Base-by-base conservation (phyloP, 2,329 filamentous ascomycete genomes). In the Sporothrix schenckii region DNA sequence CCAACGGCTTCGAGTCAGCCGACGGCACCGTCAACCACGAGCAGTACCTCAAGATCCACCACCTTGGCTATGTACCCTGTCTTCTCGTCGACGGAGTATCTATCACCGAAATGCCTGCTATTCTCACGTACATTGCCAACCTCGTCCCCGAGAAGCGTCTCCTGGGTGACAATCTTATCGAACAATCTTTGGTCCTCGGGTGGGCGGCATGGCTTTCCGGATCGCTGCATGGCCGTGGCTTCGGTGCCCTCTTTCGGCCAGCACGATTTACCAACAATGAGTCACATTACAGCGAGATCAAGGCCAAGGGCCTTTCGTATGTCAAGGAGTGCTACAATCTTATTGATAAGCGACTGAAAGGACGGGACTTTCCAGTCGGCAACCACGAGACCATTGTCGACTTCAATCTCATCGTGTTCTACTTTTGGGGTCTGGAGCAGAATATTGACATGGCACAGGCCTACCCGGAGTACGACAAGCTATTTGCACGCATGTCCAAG, bases 41-140 rank as follows among this genome's bases (percentile, higher is more conserved):
- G 6, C 61, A 66, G 21, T 66, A 66, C 44, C 61, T 66, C 24
- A n/a, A 49, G 9, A 66, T 66, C 24, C 61, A 66, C 16, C 61
- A 21, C 3, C 4, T 30, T 5, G 61, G 61, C 5, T 66, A 50
- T 16, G 61, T 66, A 7, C 61, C 61, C 16, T 49, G 44, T 11
- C 44, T 66, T 14, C 24, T 66, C 44, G 24, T 30, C 41, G 61
- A 66, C 47, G 44, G 61, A 9, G 6, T 47, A 16, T 16, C 21
- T 3, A 49, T 66, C 44, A 66, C 61, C 2, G 61, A 66, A 27
- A 66, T 66, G 61, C 61, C 61, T 9, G 61, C 61, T 14, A 27
- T 66, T 6, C 44, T 66, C 14, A 39, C 41, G 13, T 66, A 50
- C 44, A 14, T 66, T 9, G 44, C 44, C 21, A 66, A 30, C 16